These are phyloP conservation scores for Albophoma yamanashiensis DNA, from an alignment of 2,329 filamentous ascomycete genomes.

Conservation along the genomic window DNA sequence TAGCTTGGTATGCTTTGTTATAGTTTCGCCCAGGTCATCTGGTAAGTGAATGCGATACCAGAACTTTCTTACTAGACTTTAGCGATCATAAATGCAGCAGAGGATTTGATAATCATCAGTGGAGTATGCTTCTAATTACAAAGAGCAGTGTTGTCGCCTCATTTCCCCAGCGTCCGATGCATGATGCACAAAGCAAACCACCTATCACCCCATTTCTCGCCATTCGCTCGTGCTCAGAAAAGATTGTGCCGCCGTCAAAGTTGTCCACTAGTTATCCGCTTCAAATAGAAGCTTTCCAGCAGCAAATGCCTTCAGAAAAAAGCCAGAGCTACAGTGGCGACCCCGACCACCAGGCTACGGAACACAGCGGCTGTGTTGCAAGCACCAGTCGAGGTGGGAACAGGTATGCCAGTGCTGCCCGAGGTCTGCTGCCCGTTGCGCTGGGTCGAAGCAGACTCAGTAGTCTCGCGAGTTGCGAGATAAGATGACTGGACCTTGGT, in stretches of 20 bases:
- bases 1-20: neutral
- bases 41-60: neutral
- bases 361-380: conserved; percentile 11
- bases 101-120: neutral
- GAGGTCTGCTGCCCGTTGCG: neutral
- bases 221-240: neutral
- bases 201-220: conserved; percentile 2
- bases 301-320: conserved; percentile 9
- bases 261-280: neutral
- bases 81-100: neutral
- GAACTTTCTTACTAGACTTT: neutral
- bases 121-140: conserved; percentile 1
- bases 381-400: conserved; percentile 18
- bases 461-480: conserved; percentile 6
- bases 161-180: neutral
- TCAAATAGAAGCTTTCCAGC: neutral
- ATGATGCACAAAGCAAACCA: conserved; percentile 1
- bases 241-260: neutral
- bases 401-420: conserved; percentile 6
- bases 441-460: conserved; percentile 1
- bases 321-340: conserved; percentile 14
- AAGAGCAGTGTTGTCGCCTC: conserved; percentile 1
- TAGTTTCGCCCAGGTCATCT: neutral
- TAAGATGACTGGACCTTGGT: conserved; percentile 11
- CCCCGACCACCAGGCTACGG: conserved; percentile 13